phyloP scores from a whole-genome alignment of 306 rosid genomes.

The Rosa chinensis region DNA sequence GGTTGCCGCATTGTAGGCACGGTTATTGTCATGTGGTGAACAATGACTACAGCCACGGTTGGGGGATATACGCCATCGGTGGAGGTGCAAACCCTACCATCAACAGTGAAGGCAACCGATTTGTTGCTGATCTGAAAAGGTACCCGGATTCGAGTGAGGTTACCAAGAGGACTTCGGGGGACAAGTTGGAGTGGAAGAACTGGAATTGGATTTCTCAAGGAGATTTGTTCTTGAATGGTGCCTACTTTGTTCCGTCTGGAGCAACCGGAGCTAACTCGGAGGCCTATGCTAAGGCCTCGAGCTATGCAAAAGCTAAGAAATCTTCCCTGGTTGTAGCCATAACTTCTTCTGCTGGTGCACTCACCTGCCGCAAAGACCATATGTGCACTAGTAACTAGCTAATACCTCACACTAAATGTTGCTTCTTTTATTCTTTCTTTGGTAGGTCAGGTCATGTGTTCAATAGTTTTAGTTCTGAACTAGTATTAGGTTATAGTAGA shows the following conservation, averaged over 20 bases:
- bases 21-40: slow-evolving; percentile 5
- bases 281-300: slow-evolving; percentile 5
- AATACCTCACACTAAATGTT: background rate
- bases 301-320: background rate
- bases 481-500: background rate
- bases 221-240: background rate
- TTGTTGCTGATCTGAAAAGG: background rate
- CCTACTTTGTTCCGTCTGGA: background rate
- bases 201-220: background rate
- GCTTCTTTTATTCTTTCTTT: background rate
- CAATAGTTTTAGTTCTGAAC: background rate
- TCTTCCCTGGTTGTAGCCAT: background rate
- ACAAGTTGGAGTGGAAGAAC: background rate
- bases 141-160: background rate
- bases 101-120: background rate
- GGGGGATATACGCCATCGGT: background rate
- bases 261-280: background rate
- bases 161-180: background rate
- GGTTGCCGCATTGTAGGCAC: slow-evolving; percentile 1
- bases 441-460: background rate
- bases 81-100: background rate
- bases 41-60: background rate
- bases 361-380: background rate
- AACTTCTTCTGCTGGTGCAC: slow-evolving; percentile 1
- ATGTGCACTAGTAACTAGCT: background rate